Evolutionary conservation across 2,329 filamentous ascomycete species (phyloP), one percentile per base, ranked within the genome.

Genomic region (Zalaria sp.): DNA sequence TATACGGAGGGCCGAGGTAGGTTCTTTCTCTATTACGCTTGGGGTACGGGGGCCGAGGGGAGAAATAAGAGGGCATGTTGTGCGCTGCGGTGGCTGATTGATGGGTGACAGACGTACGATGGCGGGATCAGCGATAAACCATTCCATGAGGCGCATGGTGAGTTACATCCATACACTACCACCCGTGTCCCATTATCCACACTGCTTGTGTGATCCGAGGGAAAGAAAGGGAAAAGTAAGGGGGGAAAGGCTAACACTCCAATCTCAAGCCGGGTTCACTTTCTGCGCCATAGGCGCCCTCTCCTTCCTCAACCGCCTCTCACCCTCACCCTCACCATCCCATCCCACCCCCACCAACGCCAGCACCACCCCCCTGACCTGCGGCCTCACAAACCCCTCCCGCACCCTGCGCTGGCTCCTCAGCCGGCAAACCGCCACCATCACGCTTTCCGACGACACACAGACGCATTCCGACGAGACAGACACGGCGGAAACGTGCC

Each of bases 211-310:
- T 18, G 18, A 18, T 18, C 18, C 18, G 18, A 18, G 18, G 18
- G 18, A 18, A 18, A 18, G 18, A 18, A 18, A 18, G 18, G 18
- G 18, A 18, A 18, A 18, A 18, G 18, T 18, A 18, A 2, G 2
- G 18, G 18, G 18, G 18, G 18, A 18, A 18, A 18, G 18, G 18
- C 18, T 18, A 18, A 18, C 18, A 18, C 18, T 18, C 18, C 18
- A 18, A 18, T 18, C 18, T 18, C 18, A 18, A 87, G 83, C 85
- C 51, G 91, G 91, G 18, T 89, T 93, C 59, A 87, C 85, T 6
- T 95, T 88, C 66, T 95, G 87, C 60, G 87, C 81, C 5, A 73
- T 95, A 41, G 79, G 77, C 7, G 81, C 86, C 4, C 66, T 96
- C 4, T 74, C 77, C 2, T 75, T 95, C 39, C 68, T 95, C n/a